phyloP scores from a whole-genome alignment of 768 basidiomycete genomes.

The Arthromyces matolae region DNA sequence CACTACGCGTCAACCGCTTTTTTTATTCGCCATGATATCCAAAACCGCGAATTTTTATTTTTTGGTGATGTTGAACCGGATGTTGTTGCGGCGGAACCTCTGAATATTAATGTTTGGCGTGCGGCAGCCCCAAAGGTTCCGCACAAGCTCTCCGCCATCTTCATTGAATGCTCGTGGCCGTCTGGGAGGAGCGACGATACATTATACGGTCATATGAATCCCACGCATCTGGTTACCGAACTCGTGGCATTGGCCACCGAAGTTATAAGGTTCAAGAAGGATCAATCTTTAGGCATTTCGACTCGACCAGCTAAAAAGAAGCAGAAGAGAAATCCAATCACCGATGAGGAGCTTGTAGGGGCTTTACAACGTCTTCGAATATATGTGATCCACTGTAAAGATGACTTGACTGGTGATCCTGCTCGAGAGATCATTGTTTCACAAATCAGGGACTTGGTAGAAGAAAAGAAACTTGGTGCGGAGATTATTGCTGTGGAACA shows the following conservation, averaged over 20 bases:
- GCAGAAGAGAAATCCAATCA: slow-evolving; percentile 35
- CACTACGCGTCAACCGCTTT: slow-evolving; percentile 79
- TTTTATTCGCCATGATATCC: slow-evolving; percentile 70
- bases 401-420: slow-evolving; percentile 47
- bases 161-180: slow-evolving; percentile 94
- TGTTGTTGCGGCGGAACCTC: slow-evolving; percentile 54
- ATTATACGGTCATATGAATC: slow-evolving; percentile 85
- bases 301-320: slow-evolving; percentile 34
- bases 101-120: slow-evolving; percentile 74
- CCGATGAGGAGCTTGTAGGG: slow-evolving; percentile 43
- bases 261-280: slow-evolving; percentile 45
- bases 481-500: slow-evolving; percentile 69
- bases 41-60: slow-evolving; percentile 75
- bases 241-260: slow-evolving; percentile 65
- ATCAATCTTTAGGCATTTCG: slow-evolving; percentile 21
- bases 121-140: slow-evolving; percentile 76
- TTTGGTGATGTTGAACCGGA: slow-evolving; percentile 95
- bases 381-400: slow-evolving; percentile 89
- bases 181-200: slow-evolving; percentile 60
- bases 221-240: slow-evolving; percentile 76
- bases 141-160: slow-evolving; percentile 66
- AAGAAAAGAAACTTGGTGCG: slow-evolving; percentile 60
- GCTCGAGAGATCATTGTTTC: slow-evolving; percentile 64
- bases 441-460: slow-evolving; percentile 66
- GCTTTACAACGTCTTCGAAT: slow-evolving; percentile 59